These are phyloP conservation scores for Silene noctiflora DNA, from an alignment of 179 eudicot genomes.

Conservation along the genomic window DNA sequence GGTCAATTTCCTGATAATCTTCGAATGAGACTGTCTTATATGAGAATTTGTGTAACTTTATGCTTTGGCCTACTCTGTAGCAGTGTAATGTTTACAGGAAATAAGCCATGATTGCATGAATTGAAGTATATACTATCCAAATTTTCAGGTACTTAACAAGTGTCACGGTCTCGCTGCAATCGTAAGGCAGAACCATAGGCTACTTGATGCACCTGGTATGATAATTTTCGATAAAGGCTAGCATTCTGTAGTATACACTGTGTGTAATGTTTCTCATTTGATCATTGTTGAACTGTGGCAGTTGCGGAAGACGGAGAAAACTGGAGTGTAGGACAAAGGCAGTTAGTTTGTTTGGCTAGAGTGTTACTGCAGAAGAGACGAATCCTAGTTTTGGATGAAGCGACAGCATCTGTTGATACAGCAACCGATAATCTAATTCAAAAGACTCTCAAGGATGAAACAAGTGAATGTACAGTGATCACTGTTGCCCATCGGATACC, in stretches of 20 bases:
- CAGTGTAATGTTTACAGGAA: too few species aligned
- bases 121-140: neutral
- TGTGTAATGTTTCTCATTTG: neutral
- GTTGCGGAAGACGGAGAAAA: slow-evolving; percentile 93
- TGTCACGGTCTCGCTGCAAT: slow-evolving; percentile 59
- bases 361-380: slow-evolving; percentile 65
- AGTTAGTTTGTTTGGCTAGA: slow-evolving; percentile 79
- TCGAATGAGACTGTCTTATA: too few species aligned
- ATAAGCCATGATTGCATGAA: too few species aligned
- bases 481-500: slow-evolving; percentile 88
- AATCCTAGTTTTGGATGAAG: slow-evolving; percentile 83
- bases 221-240: neutral
- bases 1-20: too few species aligned
- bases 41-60: too few species aligned
- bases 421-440: slow-evolving; percentile 84
- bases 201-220: slow-evolving; percentile 82
- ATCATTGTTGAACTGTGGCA: slow-evolving; percentile 29
- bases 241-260: neutral
- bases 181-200: slow-evolving; percentile 61
- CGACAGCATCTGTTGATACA: slow-evolving; percentile 89
- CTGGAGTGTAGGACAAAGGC: slow-evolving; percentile 94
- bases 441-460: slow-evolving; percentile 65
- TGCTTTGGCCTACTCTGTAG: too few species aligned
- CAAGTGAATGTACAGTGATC: slow-evolving; percentile 69
- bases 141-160: slow-evolving; percentile 57